Conservation (phyloP, 371 early-diverging fungal species). For the Syncephalis plumigaleata region DNA sequence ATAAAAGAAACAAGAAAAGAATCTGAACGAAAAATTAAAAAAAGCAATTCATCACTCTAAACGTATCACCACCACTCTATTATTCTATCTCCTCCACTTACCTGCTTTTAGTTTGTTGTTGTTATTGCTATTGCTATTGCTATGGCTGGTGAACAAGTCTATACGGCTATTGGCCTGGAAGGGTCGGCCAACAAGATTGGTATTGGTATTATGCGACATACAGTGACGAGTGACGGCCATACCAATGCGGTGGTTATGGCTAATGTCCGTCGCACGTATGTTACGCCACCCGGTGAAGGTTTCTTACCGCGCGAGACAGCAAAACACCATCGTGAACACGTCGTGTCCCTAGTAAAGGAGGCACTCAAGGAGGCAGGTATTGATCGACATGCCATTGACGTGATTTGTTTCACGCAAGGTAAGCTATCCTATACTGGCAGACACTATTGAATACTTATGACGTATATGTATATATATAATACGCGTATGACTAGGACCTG, state of each 20-base stretch:
- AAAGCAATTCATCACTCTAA: background rate
- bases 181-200: constrained; percentile 99
- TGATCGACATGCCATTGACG: constrained; percentile 61
- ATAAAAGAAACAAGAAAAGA: background rate
- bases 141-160: background rate
- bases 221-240: constrained; percentile 12
- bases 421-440: background rate
- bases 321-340: constrained; percentile 79
- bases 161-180: constrained; percentile 61
- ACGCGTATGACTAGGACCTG: constrained; percentile 71
- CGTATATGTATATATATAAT: too few species aligned
- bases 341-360: constrained; percentile 57
- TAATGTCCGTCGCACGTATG: constrained; percentile 91
- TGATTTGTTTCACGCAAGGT: constrained; percentile 95
- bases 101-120: too few species aligned
- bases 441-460: background rate
- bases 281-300: constrained; percentile 95
- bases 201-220: constrained; percentile 88
- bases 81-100: too few species aligned
- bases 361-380: constrained; percentile 71
- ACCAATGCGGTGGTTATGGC: constrained; percentile 50
- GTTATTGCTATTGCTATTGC: too few species aligned
- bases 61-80: background rate
- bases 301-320: constrained; percentile 97
- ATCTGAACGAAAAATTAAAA: background rate